phyloP scores from a whole-genome alignment of 257 asterid genomes.

The Rhazya stricta region DNA sequence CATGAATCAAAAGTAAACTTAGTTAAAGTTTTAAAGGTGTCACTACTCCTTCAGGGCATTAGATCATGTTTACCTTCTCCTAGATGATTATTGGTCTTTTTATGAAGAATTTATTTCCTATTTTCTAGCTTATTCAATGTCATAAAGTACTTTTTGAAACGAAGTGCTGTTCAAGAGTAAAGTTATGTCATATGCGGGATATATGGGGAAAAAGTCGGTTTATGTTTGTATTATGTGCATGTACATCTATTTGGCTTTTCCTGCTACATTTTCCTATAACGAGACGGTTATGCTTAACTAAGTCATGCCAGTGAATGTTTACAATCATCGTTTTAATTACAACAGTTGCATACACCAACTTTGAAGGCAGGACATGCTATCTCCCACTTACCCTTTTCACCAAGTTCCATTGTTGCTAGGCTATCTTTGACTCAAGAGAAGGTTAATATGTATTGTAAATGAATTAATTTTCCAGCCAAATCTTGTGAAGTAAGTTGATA shows the following conservation, averaged over 20 bases:
- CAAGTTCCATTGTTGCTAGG: background rate
- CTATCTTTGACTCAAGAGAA: background rate
- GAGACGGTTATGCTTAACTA: background rate
- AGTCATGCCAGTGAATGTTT: background rate
- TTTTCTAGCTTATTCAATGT: background rate
- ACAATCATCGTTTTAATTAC: background rate
- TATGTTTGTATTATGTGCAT: background rate
- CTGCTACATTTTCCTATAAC: too few species aligned
- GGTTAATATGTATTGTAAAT: background rate
- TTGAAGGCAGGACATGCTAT: background rate
- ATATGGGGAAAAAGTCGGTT: background rate
- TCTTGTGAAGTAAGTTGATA: background rate
- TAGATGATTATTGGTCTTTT: background rate
- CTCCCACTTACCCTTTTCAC: background rate
- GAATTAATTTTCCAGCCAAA: background rate
- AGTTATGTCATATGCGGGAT: background rate
- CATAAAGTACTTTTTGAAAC: background rate
- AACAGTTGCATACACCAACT: background rate
- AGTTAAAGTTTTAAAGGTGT: background rate
- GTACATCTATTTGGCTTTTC: too few species aligned
- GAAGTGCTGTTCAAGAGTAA: background rate
- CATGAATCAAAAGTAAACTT: background rate
- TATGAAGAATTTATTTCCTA: background rate
- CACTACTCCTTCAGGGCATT: background rate
- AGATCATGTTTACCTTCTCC: background rate